These are phyloP conservation scores for Kazachstania psychrophila DNA, from an alignment of 805 yeast genomes.

Conservation along the genomic window DNA sequence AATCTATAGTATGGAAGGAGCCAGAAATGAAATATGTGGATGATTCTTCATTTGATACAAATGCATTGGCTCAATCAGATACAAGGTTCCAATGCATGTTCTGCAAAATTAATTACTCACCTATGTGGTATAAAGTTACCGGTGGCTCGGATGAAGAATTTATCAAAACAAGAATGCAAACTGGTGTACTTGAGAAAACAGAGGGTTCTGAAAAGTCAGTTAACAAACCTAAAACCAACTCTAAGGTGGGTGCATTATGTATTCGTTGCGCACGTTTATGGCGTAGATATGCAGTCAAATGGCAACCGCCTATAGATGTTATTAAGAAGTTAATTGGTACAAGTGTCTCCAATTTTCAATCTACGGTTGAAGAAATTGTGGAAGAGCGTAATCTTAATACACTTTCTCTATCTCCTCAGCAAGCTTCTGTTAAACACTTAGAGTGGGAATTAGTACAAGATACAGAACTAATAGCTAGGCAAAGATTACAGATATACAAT, in stretches of 20 bases:
- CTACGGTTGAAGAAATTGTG: constrained; percentile 13
- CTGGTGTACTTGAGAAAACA: constrained; percentile 16
- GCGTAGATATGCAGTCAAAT: constrained; percentile 79
- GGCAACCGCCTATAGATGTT: constrained; percentile 74
- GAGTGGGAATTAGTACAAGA: constrained; percentile 65
- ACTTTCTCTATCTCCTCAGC: constrained; percentile 10
- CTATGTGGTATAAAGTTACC: constrained; percentile 30
- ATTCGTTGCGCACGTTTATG: constrained; percentile 81
- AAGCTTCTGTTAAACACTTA: constrained; percentile 35
- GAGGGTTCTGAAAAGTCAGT: constrained; percentile 9
- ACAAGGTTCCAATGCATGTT: constrained; percentile 56
- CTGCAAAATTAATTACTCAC: constrained; percentile 41
- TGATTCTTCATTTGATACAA: constrained; percentile 51
- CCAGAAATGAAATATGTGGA: constrained; percentile 32
- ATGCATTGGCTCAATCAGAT: constrained; percentile 35
- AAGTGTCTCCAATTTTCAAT: constrained; percentile 9
- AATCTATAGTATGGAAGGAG: background rate
- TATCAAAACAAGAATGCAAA: constrained; percentile 15
- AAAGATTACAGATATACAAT: constrained; percentile 33
- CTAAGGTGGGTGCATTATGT: constrained; percentile 56
- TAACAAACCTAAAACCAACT: constrained; percentile 11
- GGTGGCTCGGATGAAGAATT: constrained; percentile 27
- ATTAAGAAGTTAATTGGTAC: constrained; percentile 35
- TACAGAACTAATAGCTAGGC: constrained; percentile 42
- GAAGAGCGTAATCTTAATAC: constrained; percentile 13